phyloP scores from a whole-genome alignment of 805 yeast species.

The Jamesozyma lodderae region DNA sequence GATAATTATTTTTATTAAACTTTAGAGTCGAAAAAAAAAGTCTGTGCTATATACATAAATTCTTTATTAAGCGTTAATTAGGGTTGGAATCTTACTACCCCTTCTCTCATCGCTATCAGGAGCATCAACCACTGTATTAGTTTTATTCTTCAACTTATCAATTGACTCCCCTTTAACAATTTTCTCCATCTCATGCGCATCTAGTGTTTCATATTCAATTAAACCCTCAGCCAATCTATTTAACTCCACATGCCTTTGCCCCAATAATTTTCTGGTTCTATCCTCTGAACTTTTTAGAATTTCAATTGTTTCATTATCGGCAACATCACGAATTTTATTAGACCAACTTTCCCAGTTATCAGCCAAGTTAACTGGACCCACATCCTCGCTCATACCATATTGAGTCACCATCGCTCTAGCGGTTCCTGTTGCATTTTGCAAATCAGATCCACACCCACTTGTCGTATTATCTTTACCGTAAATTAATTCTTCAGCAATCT shows the following conservation, averaged over 20 bases:
- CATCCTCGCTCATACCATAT: slow-evolving; percentile 89
- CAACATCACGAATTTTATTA: slow-evolving; percentile 73
- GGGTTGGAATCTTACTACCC: slow-evolving; percentile 27
- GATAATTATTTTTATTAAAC: neutral
- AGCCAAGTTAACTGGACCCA: slow-evolving; percentile 85
- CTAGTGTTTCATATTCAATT: slow-evolving; percentile 90
- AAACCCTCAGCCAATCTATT: slow-evolving; percentile 86
- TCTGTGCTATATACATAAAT: too few relatives aligned
- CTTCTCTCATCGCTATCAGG: slow-evolving; percentile 40
- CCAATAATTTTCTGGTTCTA: slow-evolving; percentile 64
- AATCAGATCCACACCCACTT: slow-evolving; percentile 89
- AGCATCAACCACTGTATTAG: slow-evolving; percentile 67
- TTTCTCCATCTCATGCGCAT: slow-evolving; percentile 80
- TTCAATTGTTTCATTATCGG: slow-evolving; percentile 84
- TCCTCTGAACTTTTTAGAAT: slow-evolving; percentile 66
- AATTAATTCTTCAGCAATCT: slow-evolving; percentile 88
- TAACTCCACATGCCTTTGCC: slow-evolving; percentile 57
- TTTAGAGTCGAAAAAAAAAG: too few relatives aligned
- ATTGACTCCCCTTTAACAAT: slow-evolving; percentile 74
- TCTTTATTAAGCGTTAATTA: slow-evolving; percentile 20
- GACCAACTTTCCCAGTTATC: slow-evolving; percentile 97
- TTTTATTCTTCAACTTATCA: slow-evolving; percentile 54
- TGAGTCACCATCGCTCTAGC: slow-evolving; percentile 96
- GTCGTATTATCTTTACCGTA: slow-evolving; percentile 91
- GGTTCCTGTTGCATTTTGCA: slow-evolving; percentile 79